Evolutionary conservation across 2,329 filamentous ascomycete species (phyloP), one percentile per base, ranked within the genome.

Genomic region (Trichoderma semiorbis): DNA sequence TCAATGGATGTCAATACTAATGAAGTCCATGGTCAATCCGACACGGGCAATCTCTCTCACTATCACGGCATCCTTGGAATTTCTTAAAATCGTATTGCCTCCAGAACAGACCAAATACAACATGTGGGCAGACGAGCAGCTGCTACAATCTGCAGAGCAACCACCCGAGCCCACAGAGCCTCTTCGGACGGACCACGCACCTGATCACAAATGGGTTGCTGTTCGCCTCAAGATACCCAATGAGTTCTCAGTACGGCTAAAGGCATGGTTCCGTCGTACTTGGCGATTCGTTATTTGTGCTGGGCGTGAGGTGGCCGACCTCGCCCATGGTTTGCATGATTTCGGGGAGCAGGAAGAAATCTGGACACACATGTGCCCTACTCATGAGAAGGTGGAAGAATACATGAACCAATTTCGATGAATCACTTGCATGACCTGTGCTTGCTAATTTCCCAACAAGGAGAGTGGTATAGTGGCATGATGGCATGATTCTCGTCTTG

Each of bases 21-120:
- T 90, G 73, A 92, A 92, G 78, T 87, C 87, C 65, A 87, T 89
- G 16, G 86, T 90, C n/a, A 85, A 92, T 75, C 89, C 90, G 0
- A 81, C 85, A 62, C 84, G 90, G 69, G 90, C 89, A 3, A 84
- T 91, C 30, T 87, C 90, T 76, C 81, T 92, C 47, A 92, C 91
- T 58, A 84, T 91, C 74, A 88, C 87, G 73, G 85, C 89, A 8
- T 86, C 85, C 30, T 83, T 92, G 32, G 90, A 92, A 74, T 92
- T 92, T 69, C 82, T 91, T 6, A 83, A 83, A 58, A 82, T 85
- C 11, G 85, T 87, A 2, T 82, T 90, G 64, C 86, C 86, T 12
- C 73, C 76, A 3, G 78, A 84, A 61, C 82, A 85, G 69, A 84
- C 84, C 5, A 79, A 83, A 71, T 86, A 87, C 73, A 85, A 83